Percentiles rank a stretch among this genome's conserved stretches.
Evolutionary conservation across 495 filamentous ascomycete genomes (phyloP).

Genomic region (Penicillium bovifimosum): DNA sequence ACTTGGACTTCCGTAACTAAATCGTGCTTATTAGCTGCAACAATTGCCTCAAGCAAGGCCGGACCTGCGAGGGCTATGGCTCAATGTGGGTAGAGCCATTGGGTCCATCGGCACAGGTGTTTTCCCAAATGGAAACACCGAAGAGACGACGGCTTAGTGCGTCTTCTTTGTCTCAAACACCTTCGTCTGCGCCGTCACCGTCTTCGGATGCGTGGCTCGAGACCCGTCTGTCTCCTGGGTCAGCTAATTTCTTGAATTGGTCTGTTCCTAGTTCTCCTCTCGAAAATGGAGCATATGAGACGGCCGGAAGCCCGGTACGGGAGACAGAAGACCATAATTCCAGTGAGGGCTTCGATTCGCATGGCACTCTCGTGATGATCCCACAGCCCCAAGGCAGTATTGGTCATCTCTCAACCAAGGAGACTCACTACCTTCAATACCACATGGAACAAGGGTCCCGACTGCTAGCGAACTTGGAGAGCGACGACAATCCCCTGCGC

Average conservation of each 20-base stretch:
- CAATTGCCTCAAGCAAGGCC: conserved; percentile 36
- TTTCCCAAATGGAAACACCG: conserved; percentile 18
- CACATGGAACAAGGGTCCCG: conserved; percentile 38
- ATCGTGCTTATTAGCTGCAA: conserved; percentile 25
- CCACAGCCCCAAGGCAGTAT: conserved; percentile 14
- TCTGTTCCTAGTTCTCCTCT: conserved; percentile 10
- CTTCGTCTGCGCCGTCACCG: conserved; percentile 20
- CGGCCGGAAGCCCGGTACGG: background rate
- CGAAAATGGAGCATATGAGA: background rate
- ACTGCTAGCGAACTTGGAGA: conserved; percentile 40
- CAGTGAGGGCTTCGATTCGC: background rate
- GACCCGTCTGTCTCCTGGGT: conserved; percentile 7
- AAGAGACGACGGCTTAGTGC: conserved; percentile 26
- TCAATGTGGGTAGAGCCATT: conserved; percentile 41
- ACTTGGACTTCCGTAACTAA: background rate
- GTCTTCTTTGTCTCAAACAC: conserved; percentile 1
- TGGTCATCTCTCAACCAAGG: conserved; percentile 30
- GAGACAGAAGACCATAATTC: background rate
- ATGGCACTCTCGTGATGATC: conserved; percentile 3
- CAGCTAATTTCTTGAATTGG: conserved; percentile 1
- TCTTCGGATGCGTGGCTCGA: conserved; percentile 15
- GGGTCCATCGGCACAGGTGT: conserved; percentile 30
- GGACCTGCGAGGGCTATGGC: conserved; percentile 40
- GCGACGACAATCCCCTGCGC: conserved; percentile 37
- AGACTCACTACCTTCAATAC: conserved; percentile 43